phyloP scores from a whole-genome alignment of 106 monocot genomes.

The Acanthochlamys bracteata region DNA sequence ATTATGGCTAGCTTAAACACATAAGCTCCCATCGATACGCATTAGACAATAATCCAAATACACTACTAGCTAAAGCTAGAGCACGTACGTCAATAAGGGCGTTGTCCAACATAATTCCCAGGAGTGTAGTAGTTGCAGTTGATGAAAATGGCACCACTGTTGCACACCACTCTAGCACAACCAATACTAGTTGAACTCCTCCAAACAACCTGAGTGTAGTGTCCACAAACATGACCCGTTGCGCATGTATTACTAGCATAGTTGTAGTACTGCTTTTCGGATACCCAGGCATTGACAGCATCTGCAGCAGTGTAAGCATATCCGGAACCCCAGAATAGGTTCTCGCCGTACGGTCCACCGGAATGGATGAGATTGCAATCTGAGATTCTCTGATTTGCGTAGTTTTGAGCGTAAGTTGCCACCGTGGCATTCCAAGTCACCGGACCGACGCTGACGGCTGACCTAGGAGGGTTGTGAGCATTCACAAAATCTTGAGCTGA shows the following conservation, averaged over 20 bases:
- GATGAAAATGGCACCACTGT: constrained; percentile 14
- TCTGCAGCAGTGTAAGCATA: background rate
- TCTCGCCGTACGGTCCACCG: constrained; percentile 21
- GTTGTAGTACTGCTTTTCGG: constrained; percentile 26
- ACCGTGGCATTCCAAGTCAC: constrained; percentile 22
- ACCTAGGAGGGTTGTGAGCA: constrained; percentile 19
- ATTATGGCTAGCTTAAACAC: too few species aligned
- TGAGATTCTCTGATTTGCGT: constrained; percentile 13
- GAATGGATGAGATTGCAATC: constrained; percentile 31
- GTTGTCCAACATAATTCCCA: background rate
- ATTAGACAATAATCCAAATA: too few species aligned
- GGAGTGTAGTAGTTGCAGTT: constrained; percentile 4
- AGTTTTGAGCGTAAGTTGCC: constrained; percentile 21
- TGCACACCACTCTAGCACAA: constrained; percentile 31
- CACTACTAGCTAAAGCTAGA: too few species aligned
- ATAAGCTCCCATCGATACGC: too few species aligned
- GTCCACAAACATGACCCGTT: constrained; percentile 16
- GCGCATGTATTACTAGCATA: constrained; percentile 24
- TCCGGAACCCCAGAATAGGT: constrained; percentile 15
- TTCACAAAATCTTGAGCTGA: constrained; percentile 12
- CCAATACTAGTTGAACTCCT: constrained; percentile 23
- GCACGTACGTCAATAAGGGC: too few species aligned
- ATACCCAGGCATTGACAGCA: constrained; percentile 20
- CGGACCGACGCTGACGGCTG: constrained; percentile 12
- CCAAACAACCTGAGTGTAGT: constrained; percentile 59